A percentile compares a stretch with the other conserved stretches of the same genome.
These are phyloP conservation scores for Lolium perenne DNA, from an alignment of 176 grass and related monocot genomes.

Conservation along the genomic window DNA sequence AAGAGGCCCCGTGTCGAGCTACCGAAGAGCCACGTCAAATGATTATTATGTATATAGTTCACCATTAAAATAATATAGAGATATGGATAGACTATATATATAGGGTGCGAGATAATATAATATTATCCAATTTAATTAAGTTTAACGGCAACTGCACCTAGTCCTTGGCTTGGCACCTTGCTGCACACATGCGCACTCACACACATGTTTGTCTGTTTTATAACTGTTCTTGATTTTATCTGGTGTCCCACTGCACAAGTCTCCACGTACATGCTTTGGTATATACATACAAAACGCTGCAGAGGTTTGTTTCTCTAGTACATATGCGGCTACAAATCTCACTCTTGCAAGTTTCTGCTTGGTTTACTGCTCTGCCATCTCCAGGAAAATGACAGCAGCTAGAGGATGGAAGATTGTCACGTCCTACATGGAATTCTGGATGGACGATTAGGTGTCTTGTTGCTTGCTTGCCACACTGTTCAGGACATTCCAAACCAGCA, in stretches of 20 bases:
- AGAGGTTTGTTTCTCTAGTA: conserved; percentile 21
- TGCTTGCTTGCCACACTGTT: conserved; percentile 12
- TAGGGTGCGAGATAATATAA: background rate
- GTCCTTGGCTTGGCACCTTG: conserved; percentile 34
- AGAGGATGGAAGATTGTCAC: background rate
- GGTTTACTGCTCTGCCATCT: conserved; percentile 27
- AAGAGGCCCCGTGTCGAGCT: background rate
- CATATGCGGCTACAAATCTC: conserved; percentile 28
- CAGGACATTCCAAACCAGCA: conserved; percentile 38
- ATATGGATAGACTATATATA: too few species aligned
- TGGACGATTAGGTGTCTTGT: conserved; percentile 22
- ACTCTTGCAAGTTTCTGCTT: conserved; percentile 47
- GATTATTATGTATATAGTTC: background rate
- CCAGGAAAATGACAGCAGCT: conserved; percentile 25
- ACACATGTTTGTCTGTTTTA: background rate
- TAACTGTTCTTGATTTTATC: background rate
- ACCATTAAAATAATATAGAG: conserved; percentile 14
- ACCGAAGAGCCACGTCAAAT: background rate
- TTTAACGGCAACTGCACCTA: conserved; percentile 27
- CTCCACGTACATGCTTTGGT: background rate
- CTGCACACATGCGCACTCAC: background rate
- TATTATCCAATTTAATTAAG: background rate
- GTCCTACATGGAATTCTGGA: conserved; percentile 10
- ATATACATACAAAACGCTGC: background rate
- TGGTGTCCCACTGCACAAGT: background rate